These are phyloP conservation scores for Hemisphaericaspora nanyangensis DNA, from an alignment of 805 yeast genomes.

Conservation along the genomic window DNA sequence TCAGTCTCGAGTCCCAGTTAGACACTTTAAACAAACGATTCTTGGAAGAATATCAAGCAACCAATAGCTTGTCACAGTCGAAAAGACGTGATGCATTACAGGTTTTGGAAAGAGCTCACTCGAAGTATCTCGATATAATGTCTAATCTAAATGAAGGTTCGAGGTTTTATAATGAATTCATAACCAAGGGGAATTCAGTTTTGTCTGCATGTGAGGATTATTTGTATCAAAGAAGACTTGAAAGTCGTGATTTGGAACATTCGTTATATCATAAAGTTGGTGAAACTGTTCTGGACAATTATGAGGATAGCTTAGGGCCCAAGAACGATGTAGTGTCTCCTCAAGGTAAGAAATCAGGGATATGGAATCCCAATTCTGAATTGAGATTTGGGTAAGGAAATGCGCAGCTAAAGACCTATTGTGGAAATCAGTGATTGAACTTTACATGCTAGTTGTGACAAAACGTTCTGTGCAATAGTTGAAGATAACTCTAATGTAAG, in stretches of 20 bases:
- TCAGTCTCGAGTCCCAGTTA: conserved; percentile 35
- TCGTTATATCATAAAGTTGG: background rate
- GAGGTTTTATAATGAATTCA: conserved; percentile 64
- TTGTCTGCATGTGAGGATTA: conserved; percentile 48
- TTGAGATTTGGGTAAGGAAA: conserved; percentile 12
- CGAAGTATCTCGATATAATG: conserved; percentile 52
- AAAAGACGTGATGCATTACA: conserved; percentile 50
- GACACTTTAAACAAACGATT: conserved; percentile 28
- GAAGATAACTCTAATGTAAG: too few relatives aligned
- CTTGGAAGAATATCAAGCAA: conserved; percentile 15
- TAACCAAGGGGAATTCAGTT: conserved; percentile 42
- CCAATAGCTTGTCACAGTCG: conserved; percentile 19
- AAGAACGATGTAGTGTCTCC: conserved; percentile 1
- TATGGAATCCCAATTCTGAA: conserved; percentile 15
- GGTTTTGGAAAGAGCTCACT: conserved; percentile 46
- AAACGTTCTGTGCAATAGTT: too few relatives aligned
- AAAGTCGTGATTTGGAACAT: conserved; percentile 49
- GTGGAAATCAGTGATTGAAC: too few relatives aligned
- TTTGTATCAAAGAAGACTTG: conserved; percentile 47
- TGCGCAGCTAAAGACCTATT: background rate
- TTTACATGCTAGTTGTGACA: too few relatives aligned
- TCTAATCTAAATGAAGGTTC: conserved; percentile 65
- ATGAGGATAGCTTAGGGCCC: background rate
- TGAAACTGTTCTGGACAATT: background rate
- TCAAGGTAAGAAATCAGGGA: conserved; percentile 4